These are phyloP conservation scores for Alternaria sp. DNA, from an alignment of 2,329 filamentous ascomycete genomes.

Conservation along the genomic window DNA sequence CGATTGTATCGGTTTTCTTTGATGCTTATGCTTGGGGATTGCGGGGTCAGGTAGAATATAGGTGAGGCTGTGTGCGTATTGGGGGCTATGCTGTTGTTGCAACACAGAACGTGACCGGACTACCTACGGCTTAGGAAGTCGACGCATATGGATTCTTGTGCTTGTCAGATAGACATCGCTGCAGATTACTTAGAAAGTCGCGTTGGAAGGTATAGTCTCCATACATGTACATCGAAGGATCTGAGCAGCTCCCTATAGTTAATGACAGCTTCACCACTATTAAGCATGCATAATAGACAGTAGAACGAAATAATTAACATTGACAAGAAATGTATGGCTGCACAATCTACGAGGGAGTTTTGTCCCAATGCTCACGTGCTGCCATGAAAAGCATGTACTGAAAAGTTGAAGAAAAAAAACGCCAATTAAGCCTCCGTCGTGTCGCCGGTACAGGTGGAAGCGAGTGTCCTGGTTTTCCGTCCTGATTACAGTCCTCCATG, in stretches of 20 bases:
- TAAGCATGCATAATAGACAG: background rate
- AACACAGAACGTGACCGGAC: slow-evolving; percentile 1
- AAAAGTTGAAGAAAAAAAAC: slow-evolving; percentile 1
- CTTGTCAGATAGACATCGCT: background rate
- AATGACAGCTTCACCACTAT: background rate
- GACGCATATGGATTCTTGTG: background rate
- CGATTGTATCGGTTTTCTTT: slow-evolving; percentile 3
- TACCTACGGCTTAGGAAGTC: background rate
- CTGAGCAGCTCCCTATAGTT: background rate
- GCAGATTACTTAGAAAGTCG: background rate
- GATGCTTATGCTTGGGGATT: slow-evolving; percentile 7
- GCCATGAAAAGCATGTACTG: slow-evolving; percentile 10
- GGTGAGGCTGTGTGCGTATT: slow-evolving; percentile 8
- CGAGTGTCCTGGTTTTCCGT: slow-evolving; percentile 28
- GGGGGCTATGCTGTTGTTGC: slow-evolving; percentile 6
- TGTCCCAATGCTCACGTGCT: slow-evolving; percentile 1
- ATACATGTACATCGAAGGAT: background rate
- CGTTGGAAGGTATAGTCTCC: background rate
- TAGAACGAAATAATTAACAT: slow-evolving; percentile 13
- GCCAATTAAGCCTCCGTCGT: slow-evolving; percentile 7
- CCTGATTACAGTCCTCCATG: slow-evolving; percentile 30
- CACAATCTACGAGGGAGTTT: slow-evolving; percentile 21
- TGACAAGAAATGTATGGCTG: slow-evolving; percentile 28
- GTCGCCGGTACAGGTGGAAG: slow-evolving; percentile 10
- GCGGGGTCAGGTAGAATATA: slow-evolving; percentile 5